These are phyloP conservation scores for Cercophora samala DNA, from an alignment of 495 filamentous ascomycete species.

Conservation along the genomic window DNA sequence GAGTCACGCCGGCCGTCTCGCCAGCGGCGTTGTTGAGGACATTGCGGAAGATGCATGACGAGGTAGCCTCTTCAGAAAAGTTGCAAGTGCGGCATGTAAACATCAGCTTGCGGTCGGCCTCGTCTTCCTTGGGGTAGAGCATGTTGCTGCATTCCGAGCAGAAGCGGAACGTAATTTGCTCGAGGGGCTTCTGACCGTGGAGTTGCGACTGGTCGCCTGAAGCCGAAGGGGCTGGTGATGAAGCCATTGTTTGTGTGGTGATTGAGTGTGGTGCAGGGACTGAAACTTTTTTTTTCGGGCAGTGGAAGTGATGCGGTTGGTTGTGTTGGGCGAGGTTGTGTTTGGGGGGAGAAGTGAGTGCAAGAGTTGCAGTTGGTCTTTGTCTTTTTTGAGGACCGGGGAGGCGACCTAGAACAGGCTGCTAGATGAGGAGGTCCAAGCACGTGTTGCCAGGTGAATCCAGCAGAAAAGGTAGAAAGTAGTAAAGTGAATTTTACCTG, in stretches of 20 bases:
- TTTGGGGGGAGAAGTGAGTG: background rate
- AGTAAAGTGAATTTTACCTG: background rate
- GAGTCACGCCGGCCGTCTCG: conserved; percentile 94
- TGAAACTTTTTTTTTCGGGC: background rate
- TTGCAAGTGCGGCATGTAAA: conserved; percentile 84
- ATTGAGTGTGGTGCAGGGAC: background rate
- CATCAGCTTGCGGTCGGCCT: conserved; percentile 49
- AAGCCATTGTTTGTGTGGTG: conserved; percentile 21
- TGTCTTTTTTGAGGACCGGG: background rate
- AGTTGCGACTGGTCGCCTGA: conserved; percentile 42
- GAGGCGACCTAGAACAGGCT: background rate
- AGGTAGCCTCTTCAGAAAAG: conserved; percentile 78
- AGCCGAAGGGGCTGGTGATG: conserved; percentile 58
- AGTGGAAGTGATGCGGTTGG: background rate
- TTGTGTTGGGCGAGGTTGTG: background rate
- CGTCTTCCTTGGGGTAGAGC: conserved; percentile 93
- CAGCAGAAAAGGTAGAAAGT: background rate
- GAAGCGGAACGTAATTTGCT: conserved; percentile 92
- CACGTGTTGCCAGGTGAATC: background rate
- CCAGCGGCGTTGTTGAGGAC: conserved; percentile 82
- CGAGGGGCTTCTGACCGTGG: conserved; percentile 42
- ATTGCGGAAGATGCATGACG: conserved; percentile 88
- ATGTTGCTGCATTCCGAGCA: conserved; percentile 98
- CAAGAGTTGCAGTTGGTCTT: background rate
- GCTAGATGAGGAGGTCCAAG: background rate